These are phyloP conservation scores for Herpotrichia juniperi DNA, from an alignment of 2,329 filamentous ascomycete genomes.

Conservation along the genomic window DNA sequence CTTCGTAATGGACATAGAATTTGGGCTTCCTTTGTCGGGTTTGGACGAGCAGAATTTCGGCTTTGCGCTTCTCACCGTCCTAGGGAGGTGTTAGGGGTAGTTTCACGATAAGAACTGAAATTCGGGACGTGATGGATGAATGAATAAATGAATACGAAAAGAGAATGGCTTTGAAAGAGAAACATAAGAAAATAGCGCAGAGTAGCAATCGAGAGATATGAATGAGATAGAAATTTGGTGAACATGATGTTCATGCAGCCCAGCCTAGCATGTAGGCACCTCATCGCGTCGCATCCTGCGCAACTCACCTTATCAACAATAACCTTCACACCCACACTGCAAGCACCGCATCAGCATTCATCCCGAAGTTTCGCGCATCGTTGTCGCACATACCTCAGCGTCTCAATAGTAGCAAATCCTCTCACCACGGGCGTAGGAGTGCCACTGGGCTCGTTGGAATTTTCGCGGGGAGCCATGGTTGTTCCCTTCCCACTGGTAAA, in stretches of 20 bases:
- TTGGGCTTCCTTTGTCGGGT: slow-evolving; percentile 86
- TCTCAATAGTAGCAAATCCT: slow-evolving; percentile 83
- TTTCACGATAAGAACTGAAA: no score
- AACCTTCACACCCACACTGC: slow-evolving; percentile 69
- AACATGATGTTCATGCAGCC: background rate
- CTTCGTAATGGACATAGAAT: slow-evolving; percentile 97
- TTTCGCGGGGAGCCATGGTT: slow-evolving; percentile 62
- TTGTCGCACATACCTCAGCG: slow-evolving; percentile 68
- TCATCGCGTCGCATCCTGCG: background rate
- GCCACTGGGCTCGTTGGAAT: slow-evolving; percentile 58
- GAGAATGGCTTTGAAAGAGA: no score
- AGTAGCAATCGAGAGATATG: background rate
- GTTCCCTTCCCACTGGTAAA: slow-evolving; percentile 12
- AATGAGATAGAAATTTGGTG: background rate
- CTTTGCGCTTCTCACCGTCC: slow-evolving; percentile 85
- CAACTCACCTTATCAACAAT: slow-evolving; percentile 71
- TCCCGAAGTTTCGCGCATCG: slow-evolving; percentile 26
- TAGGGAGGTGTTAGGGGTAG: slow-evolving; percentile 38
- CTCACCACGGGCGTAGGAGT: slow-evolving; percentile 71
- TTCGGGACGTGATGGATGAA: background rate
- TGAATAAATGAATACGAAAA: no score
- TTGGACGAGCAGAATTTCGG: slow-evolving; percentile 94
- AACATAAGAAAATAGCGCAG: background rate
- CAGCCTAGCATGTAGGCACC: background rate
- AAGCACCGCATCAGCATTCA: slow-evolving; percentile 35